Percentiles rank a stretch among this genome's conserved stretches.
Evolutionary conservation across 2,329 filamentous ascomycete genomes (phyloP).

Genomic region (Geosmithia morbida): DNA sequence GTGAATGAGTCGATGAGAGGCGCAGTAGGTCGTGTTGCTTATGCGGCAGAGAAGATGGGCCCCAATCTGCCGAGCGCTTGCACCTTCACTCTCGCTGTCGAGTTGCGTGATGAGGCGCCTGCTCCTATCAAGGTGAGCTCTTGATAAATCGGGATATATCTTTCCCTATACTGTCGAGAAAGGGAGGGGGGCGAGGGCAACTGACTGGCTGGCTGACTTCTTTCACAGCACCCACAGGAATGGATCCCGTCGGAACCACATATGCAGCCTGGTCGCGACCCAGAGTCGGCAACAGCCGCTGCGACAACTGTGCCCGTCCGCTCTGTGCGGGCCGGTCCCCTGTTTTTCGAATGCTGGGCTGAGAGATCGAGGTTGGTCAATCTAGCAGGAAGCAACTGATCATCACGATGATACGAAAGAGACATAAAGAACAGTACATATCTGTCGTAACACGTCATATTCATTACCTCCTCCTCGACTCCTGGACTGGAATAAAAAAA

Average conservation of each 20-base stretch:
- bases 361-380: conserved; percentile 18
- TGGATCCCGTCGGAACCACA: conserved; percentile 43
- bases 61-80: conserved; percentile 44
- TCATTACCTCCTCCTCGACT: neutral
- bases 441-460: conserved; percentile 10
- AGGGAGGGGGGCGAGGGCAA: neutral
- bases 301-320: conserved; percentile 21
- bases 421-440: conserved; percentile 2
- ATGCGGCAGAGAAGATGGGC: conserved; percentile 40
- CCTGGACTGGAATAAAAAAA: neutral
- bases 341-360: conserved; percentile 54
- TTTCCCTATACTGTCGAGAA: too few species aligned
- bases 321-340: conserved; percentile 38
- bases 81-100: conserved; percentile 64
- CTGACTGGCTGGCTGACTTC: neutral
- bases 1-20: conserved; percentile 61
- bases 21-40: conserved; percentile 46
- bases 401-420: too few species aligned
- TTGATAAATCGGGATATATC: too few species aligned
- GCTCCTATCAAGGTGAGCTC: conserved; percentile 42
- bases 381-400: too few species aligned
- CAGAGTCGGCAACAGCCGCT: neutral
- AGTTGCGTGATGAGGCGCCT: conserved; percentile 46
- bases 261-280: conserved; percentile 17
- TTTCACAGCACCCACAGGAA: conserved; percentile 36